Base-by-base conservation (phyloP, 2,329 filamentous ascomycete species). In the Chalaropsis ovoidea region DNA sequence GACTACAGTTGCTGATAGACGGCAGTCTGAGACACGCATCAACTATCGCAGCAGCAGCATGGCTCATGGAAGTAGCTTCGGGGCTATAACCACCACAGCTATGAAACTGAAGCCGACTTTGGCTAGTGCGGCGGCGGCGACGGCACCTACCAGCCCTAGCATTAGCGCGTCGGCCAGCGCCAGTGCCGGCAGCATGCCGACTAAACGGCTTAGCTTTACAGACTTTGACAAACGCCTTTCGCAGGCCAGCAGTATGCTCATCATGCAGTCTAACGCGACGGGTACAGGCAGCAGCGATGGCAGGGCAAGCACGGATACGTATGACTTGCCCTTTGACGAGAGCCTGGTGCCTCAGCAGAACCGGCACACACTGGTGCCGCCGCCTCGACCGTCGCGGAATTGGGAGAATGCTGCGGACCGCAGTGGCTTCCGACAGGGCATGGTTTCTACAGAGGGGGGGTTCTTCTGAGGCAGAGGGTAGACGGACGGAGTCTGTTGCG, bases 161-260 rank as follows among this genome's bases (percentile, higher is more conserved):
- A 39, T 43, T 3, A 31, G 24, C 13, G 41, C 13, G 11, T 24
- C 60, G 2, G 39, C 49, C 49, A 31, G 17, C 6, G 22, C 49
- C 49, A 31, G 24, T 4, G 22, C n/a, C 10, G 24, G 27, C 5
- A 41, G 19, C 11, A 64, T 54, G 62, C 83, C 80, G 71, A 75
- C 75, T 60, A 85, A 85, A 75, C 78, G 81, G 67, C 77, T 84
- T 65, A 84, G 81, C 74, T 84, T 86, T 69, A 81, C 78, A 69
- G 83, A 86, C 64, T 83, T 85, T 68, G 81, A 82, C 60, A 83
- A 82, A 72, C 77, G 82, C 68, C 72, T 86, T 64, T 85, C 82
- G 70, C 84, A 80, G 72, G 84, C 82, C 63, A 84, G 81, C 71
- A 84, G 80, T 72, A 74, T 84, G 71, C 75, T 86, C 64, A 76